Base-by-base conservation (phyloP, 2,329 filamentous ascomycete species). In the Tympanopsis confertula region DNA sequence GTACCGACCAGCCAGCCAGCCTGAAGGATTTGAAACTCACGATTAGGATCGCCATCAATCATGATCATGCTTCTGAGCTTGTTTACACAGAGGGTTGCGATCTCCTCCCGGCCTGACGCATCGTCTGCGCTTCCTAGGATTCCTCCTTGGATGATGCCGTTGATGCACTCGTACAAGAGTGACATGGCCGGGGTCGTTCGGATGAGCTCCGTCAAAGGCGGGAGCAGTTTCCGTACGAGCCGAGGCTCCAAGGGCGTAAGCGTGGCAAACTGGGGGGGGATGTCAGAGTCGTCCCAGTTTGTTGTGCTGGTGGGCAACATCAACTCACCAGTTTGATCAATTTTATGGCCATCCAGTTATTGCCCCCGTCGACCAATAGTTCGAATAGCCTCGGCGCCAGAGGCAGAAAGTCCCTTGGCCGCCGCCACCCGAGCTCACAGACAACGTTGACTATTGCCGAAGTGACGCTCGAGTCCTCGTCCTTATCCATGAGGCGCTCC, bases 341-440 rank as follows among this genome's bases (percentile, higher is more conserved):
- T 57, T 98, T 98, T 55, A 98, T 98, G 41, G 88, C 88, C 89
- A 98, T 96, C 91, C 91, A 98, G 59, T 98, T 98, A 59, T 98
- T 96, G 28, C 83, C 83, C 39, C 88, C 82, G 42, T 93, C 83
- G 12, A 95, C 88, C 19, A 98, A 66, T 14, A 98, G 69, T 54
- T 95, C 88, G 50, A 96, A 98, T 19, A 98, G 62, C 41, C 89
- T 73, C 5, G 91, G 91, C 1, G 91, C 91, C 20, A 98, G 67
- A 13, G 91, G 86, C 20, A 98, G 66, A 49, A 96, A 96, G 58
- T 98, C 91, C 47, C 88, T 82, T 3, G 91, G 91, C 47, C 91
- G 73, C 48, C 91, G 76, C 86, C 89, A 95, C 4, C 89, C 89
- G 28, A 98, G 65, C 59, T 98, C 91, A 58, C 91, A 96, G 4